These are phyloP conservation scores for Sisymbrium altissimum DNA, from an alignment of 345 rosid genomes.

Conservation along the genomic window DNA sequence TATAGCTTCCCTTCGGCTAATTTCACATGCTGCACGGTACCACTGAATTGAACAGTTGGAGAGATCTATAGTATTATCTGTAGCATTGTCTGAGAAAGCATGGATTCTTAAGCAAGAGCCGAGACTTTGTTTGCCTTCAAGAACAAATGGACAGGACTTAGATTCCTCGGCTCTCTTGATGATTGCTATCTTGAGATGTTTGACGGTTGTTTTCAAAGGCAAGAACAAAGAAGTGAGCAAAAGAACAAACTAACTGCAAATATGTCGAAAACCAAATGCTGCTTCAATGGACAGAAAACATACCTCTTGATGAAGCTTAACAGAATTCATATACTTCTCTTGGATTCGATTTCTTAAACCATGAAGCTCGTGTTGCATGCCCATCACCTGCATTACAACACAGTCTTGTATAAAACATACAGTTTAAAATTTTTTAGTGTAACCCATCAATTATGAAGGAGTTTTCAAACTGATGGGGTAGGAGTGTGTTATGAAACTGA, in stretches of 20 bases:
- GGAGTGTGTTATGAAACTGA: background rate
- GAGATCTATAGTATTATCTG: slow-evolving; percentile 47
- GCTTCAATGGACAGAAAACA: background rate
- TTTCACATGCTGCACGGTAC: slow-evolving; percentile 75
- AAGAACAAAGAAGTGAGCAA: slow-evolving; percentile 26
- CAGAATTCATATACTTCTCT: slow-evolving; percentile 70
- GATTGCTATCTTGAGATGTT: slow-evolving; percentile 58
- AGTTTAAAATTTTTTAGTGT: background rate
- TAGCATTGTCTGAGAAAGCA: slow-evolving; percentile 28
- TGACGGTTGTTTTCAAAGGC: background rate
- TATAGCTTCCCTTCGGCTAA: slow-evolving; percentile 63
- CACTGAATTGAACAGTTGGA: slow-evolving; percentile 81
- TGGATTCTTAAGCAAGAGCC: slow-evolving; percentile 65
- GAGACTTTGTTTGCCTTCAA: slow-evolving; percentile 74
- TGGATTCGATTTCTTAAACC: slow-evolving; percentile 76
- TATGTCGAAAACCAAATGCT: background rate
- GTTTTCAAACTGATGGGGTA: background rate
- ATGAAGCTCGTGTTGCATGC: slow-evolving; percentile 86
- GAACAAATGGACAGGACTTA: slow-evolving; percentile 47
- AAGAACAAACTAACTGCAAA: background rate
- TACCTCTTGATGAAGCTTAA: slow-evolving; percentile 85
- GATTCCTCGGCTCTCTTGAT: slow-evolving; percentile 75
- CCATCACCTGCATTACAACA: slow-evolving; percentile 60
- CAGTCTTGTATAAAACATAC: background rate
- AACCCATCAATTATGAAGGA: background rate